Evolutionary conservation across 106 monocot genomes (phyloP).

Genomic region (Hemerocallis citrina): DNA sequence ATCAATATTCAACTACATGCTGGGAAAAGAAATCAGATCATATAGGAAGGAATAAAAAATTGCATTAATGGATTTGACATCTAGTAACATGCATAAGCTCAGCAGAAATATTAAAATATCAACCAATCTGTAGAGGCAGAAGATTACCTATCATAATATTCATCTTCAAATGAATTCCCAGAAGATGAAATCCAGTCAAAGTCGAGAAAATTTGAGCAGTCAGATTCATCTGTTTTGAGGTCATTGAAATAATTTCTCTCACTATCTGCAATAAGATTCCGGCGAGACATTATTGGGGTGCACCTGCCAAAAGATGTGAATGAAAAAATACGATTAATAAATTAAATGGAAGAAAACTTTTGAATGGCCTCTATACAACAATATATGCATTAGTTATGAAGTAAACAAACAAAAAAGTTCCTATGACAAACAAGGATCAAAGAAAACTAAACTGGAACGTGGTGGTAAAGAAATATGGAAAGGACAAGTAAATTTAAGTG

Average conservation of each 20-base stretch:
- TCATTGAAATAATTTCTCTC: conserved; percentile 30
- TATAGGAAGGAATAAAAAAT: too few species aligned
- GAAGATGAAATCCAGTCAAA: conserved; percentile 78
- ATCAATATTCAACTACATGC: too few species aligned
- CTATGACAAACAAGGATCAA: neutral
- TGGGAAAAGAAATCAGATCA: too few species aligned
- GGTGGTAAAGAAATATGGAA: neutral
- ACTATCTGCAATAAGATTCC: conserved; percentile 36
- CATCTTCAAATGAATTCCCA: conserved; percentile 76
- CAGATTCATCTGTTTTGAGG: conserved; percentile 27
- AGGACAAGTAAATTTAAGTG: neutral
- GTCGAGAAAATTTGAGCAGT: conserved; percentile 86
- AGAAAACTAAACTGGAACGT: neutral
- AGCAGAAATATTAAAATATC: neutral
- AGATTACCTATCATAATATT: conserved; percentile 57
- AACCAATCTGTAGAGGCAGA: neutral
- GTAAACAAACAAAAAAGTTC: neutral
- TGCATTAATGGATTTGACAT: too few species aligned
- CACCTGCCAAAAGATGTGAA: conserved; percentile 20
- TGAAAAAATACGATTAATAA: neutral
- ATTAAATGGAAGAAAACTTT: neutral
- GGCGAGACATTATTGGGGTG: conserved; percentile 17
- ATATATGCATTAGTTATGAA: neutral
- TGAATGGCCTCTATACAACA: neutral
- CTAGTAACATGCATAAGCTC: neutral